Percentiles rank a stretch among this genome's conserved stretches.
Conservation (phyloP, 1,284 basidiomycete genomes). For the Cryptococcus jaspeensis region DNA sequence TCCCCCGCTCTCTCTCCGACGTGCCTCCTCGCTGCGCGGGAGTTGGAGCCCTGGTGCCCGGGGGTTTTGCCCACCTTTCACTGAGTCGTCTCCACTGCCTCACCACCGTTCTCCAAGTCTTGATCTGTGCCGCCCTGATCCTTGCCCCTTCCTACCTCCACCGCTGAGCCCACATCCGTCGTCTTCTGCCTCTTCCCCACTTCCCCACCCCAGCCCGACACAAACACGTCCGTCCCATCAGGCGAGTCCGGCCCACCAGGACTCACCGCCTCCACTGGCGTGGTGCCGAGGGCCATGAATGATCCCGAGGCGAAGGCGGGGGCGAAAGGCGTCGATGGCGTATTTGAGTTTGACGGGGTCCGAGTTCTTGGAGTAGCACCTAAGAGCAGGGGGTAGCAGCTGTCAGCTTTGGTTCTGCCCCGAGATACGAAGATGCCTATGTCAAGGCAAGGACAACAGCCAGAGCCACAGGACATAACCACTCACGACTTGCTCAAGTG, state of each 20-base stretch:
- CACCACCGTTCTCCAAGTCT: not conserved
- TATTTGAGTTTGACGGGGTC: conserved; percentile 58
- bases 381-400: conserved; percentile 1
- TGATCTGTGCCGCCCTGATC: too few relatives aligned
- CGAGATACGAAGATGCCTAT: not conserved
- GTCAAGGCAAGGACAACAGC: too few relatives aligned
- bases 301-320: conserved; percentile 65
- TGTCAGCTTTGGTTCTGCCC: not conserved
- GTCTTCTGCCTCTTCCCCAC: not conserved
- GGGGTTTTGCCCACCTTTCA: conserved; percentile 39
- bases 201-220: not conserved
- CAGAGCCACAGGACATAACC: too few relatives aligned
- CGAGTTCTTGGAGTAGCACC: conserved; percentile 53
- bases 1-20: not conserved
- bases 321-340: conserved; percentile 59
- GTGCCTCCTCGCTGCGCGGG: conserved; percentile 9
- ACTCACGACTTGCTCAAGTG: conserved; percentile 49
- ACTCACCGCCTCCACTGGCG: too few relatives aligned
- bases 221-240: not conserved
- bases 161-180: not conserved
- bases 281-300: conserved; percentile 68
- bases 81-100: conserved; percentile 17
- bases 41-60: conserved; percentile 37
- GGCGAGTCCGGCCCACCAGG: too few relatives aligned
- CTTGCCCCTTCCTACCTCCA: not conserved